Evolutionary conservation across 2,329 filamentous ascomycete species (phyloP).

Genomic region (Neofusicoccum parvum): DNA sequence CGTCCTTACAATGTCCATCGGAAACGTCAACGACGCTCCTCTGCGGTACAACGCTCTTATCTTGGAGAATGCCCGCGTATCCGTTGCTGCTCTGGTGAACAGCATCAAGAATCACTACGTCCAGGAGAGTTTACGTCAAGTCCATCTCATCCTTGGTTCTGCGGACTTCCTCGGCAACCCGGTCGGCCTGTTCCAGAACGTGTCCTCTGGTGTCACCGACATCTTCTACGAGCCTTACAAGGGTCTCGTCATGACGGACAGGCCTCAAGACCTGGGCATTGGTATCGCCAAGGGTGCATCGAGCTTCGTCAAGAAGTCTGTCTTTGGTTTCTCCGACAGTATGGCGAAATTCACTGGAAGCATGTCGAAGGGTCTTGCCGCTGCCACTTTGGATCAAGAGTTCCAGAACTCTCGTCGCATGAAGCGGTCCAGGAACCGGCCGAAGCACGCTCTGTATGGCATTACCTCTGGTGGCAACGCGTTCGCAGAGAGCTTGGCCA

Average conservation of each 20-base stretch:
- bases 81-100: slow-evolving; percentile 77
- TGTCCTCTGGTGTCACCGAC: slow-evolving; percentile 94
- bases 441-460: slow-evolving; percentile 95
- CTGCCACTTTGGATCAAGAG: slow-evolving; percentile 95
- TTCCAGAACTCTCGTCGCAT: slow-evolving; percentile 97
- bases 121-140: slow-evolving; percentile 91
- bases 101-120: slow-evolving; percentile 95
- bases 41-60: slow-evolving; percentile 91
- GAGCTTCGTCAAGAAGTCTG: slow-evolving; percentile 97
- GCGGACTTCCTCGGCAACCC: slow-evolving; percentile 98
- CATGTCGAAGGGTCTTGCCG: slow-evolving; percentile 93
- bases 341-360: slow-evolving; percentile 98
- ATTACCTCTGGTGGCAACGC: slow-evolving; percentile 95
- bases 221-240: slow-evolving; percentile 99
- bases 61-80: slow-evolving; percentile 92
- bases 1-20: slow-evolving; percentile 98
- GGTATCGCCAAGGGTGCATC: slow-evolving; percentile 96
- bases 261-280: slow-evolving; percentile 90
- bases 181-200: slow-evolving; percentile 96
- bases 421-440: slow-evolving; percentile 86
- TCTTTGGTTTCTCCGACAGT: slow-evolving; percentile 95
- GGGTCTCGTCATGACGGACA: slow-evolving; percentile 92
- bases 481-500: slow-evolving; percentile 88
- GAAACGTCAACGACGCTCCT: slow-evolving; percentile 97
- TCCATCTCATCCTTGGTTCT: slow-evolving; percentile 95